A percentile compares a stretch with the other conserved stretches of the same genome.
Evolutionary conservation across 768 basidiomycete genomes (phyloP).

Genomic region (Lactarius psammicola): DNA sequence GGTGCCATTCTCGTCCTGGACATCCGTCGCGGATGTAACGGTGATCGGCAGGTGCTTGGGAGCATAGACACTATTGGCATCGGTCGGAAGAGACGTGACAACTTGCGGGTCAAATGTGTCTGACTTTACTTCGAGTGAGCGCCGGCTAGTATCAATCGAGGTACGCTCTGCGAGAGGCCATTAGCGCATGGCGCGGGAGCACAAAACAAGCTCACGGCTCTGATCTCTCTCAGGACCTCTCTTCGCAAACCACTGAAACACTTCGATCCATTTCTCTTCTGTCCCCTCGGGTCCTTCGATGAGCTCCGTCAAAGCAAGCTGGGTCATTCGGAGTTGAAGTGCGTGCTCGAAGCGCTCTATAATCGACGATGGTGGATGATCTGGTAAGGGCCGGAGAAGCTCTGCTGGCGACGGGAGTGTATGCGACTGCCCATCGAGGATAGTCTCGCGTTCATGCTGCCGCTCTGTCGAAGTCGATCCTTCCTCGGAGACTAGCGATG

Average conservation of each 20-base stretch:
- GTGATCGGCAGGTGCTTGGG: constrained; percentile 2
- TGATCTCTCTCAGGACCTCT: constrained; percentile 36
- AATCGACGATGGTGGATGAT: constrained; percentile 49
- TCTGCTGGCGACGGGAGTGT: constrained; percentile 42
- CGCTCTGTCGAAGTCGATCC: constrained; percentile 17
- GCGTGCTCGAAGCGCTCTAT: constrained; percentile 72
- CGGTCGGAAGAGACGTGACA: neutral
- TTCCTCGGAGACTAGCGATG: constrained; percentile 8
- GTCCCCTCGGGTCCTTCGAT: constrained; percentile 85
- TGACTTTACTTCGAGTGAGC: constrained; percentile 21
- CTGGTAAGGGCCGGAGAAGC: constrained; percentile 47
- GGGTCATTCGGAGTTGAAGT: constrained; percentile 83
- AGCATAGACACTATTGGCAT: constrained; percentile 9
- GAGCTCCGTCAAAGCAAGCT: constrained; percentile 75
- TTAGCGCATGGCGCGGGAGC: neutral
- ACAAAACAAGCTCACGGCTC: constrained; percentile 23
- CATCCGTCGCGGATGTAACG: neutral
- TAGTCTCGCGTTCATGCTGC: neutral
- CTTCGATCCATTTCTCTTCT: constrained; percentile 73
- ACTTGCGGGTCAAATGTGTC: constrained; percentile 9
- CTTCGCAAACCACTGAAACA: constrained; percentile 84
- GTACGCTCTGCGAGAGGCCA: constrained; percentile 15
- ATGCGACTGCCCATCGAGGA: constrained; percentile 36
- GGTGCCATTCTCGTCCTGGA: constrained; percentile 10
- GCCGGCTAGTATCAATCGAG: constrained; percentile 24